Evolutionary conservation across 257 asterid species (phyloP).

Genomic region (Gynochthodes officinalis): DNA sequence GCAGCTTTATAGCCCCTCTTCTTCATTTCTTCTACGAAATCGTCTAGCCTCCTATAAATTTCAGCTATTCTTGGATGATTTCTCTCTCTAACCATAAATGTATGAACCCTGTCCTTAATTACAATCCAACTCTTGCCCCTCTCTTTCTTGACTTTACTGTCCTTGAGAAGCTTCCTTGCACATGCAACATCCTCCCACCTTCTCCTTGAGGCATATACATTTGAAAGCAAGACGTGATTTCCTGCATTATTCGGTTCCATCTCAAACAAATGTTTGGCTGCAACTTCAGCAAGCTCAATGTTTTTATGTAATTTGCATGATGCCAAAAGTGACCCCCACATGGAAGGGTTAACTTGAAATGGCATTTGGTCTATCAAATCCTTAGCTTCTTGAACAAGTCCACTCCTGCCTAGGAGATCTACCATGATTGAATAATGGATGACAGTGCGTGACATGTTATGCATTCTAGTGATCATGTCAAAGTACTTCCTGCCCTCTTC

Average conservation of each 20-base stretch:
- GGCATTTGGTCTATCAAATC: constrained; percentile 69
- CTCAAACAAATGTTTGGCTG: constrained; percentile 65
- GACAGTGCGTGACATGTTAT: constrained; percentile 50
- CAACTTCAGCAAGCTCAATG: constrained; percentile 73
- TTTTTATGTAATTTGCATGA: constrained; percentile 66
- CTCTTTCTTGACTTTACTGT: constrained; percentile 71
- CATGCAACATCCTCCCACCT: constrained; percentile 78
- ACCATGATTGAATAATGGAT: constrained; percentile 85
- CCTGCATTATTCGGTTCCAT: constrained; percentile 88
- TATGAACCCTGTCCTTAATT: constrained; percentile 60
- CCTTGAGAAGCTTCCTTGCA: constrained; percentile 66
- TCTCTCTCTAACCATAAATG: constrained; percentile 80
- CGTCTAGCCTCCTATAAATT: constrained; percentile 57
- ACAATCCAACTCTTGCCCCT: constrained; percentile 94
- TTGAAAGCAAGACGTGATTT: constrained; percentile 76
- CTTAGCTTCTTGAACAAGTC: constrained; percentile 67
- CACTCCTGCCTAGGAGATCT: constrained; percentile 75
- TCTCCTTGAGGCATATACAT: constrained; percentile 69
- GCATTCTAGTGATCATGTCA: constrained; percentile 59
- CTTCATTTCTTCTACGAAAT: constrained; percentile 56
- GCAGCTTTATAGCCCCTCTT: constrained; percentile 60
- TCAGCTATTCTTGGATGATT: constrained; percentile 59
- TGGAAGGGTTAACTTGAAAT: constrained; percentile 71
- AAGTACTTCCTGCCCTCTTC: constrained; percentile 71
- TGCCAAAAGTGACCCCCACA: constrained; percentile 92